A percentile compares a stretch with the other conserved stretches of the same genome.
Conservation (phyloP, 2,329 filamentous ascomycete species). For the Huntiella omanensis region DNA sequence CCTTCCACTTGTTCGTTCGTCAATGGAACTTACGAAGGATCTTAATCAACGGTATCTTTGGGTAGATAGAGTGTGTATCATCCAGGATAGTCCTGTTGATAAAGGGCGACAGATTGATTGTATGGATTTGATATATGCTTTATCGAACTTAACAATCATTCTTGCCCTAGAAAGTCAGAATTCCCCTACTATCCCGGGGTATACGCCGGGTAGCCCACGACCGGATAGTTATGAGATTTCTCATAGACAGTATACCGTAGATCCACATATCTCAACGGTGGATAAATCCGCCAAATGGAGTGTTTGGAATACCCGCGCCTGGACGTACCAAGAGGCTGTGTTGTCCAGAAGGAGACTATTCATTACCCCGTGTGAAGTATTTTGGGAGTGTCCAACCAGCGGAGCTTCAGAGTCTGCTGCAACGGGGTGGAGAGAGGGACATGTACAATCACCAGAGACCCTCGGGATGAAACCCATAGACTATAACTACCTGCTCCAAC, state of each 20-base stretch:
- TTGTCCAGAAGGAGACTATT: slow-evolving; percentile 10
- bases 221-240: too few relatives aligned
- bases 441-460: too few relatives aligned
- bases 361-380: slow-evolving; percentile 11
- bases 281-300: slow-evolving; percentile 3
- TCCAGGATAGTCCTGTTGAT: neutral
- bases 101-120: slow-evolving; percentile 1
- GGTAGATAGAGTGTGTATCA: slow-evolving; percentile 4
- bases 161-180: slow-evolving; percentile 1
- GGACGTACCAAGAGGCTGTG: slow-evolving; percentile 12
- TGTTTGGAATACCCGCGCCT: slow-evolving; percentile 9
- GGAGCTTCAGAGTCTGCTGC: slow-evolving; percentile 1
- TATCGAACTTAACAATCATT: slow-evolving; percentile 1
- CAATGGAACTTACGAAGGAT: neutral
- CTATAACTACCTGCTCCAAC: neutral
- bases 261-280: neutral
- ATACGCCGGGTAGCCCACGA: neutral
- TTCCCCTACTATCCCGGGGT: slow-evolving; percentile 1
- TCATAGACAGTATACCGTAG: neutral
- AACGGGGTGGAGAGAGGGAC: too few relatives aligned
- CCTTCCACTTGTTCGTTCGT: neutral
- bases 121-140: slow-evolving; percentile 5
- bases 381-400: slow-evolving; percentile 10
- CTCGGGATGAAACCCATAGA: too few relatives aligned
- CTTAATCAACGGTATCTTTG: slow-evolving; percentile 2